phyloP scores from a whole-genome alignment of 805 yeast genomes.

The Candida easanensis region DNA sequence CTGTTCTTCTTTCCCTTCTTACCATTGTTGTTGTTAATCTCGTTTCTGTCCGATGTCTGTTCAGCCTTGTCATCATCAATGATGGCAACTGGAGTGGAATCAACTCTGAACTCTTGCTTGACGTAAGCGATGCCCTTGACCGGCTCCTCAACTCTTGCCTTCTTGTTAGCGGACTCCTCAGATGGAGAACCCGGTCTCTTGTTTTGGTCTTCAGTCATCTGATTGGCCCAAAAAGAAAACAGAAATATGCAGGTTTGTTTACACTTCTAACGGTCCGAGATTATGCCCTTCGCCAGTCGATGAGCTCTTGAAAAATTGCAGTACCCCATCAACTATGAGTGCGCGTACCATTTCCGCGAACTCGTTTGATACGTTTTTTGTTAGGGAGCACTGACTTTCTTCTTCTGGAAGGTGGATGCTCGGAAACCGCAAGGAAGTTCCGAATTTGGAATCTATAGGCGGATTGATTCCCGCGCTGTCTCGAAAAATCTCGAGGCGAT shows the following conservation, averaged over 20 bases:
- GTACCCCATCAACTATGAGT: background rate
- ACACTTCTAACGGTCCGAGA: background rate
- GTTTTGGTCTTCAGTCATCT: constrained; percentile 15
- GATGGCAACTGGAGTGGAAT: constrained; percentile 20
- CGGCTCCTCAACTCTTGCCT: constrained; percentile 12
- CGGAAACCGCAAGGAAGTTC: background rate
- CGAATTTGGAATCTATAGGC: background rate
- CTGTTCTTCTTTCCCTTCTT: constrained; percentile 48
- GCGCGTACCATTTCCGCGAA: background rate
- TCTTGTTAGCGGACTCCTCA: constrained; percentile 12
- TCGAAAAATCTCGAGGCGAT: background rate
- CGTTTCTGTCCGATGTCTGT: constrained; percentile 36
- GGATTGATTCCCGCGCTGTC: background rate
- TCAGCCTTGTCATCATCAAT: constrained; percentile 48
- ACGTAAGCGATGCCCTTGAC: constrained; percentile 70
- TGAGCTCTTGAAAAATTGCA: constrained; percentile 1
- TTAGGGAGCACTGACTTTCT: background rate
- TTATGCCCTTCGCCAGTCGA: background rate
- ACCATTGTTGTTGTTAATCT: constrained; percentile 34
- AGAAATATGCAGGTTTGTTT: background rate
- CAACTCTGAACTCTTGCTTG: constrained; percentile 65
- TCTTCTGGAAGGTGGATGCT: background rate
- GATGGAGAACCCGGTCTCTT: constrained; percentile 24
- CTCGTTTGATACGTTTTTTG: background rate
- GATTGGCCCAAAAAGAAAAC: background rate